Evolutionary conservation across 176 grass and related monocot species (phyloP).

Genomic region (Oryza meridionalis): DNA sequence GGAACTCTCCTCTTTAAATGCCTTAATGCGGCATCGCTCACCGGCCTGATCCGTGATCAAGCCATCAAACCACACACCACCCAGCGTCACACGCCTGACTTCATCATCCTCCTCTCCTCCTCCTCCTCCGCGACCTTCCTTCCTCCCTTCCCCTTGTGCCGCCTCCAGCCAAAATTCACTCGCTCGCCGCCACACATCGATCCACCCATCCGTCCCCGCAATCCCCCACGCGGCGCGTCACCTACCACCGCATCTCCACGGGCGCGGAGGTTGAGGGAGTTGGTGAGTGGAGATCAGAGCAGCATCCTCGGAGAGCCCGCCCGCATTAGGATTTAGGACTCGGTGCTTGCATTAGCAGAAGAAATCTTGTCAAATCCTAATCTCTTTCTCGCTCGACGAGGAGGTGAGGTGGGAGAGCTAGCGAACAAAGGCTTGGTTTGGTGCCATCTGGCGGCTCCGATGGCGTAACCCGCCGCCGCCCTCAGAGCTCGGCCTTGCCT

Average conservation of each 20-base stretch:
- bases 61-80: not conserved
- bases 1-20: constrained; percentile 42
- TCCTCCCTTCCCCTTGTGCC: not conserved
- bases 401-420: constrained; percentile 18
- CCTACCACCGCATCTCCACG: constrained; percentile 31
- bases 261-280: constrained; percentile 27
- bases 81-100: too few relatives aligned
- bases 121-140: not conserved
- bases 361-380: constrained; percentile 19
- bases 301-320: not conserved
- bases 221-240: constrained; percentile 15
- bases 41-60: not conserved
- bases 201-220: not conserved
- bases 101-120: not conserved
- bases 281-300: constrained; percentile 37
- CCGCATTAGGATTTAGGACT: not conserved
- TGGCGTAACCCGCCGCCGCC: constrained; percentile 55
- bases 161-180: not conserved
- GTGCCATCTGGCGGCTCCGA: constrained; percentile 30
- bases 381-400: constrained; percentile 18
- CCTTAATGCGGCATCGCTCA: not conserved
- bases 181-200: constrained; percentile 1
- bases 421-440: constrained; percentile 39
- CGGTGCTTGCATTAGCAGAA: not conserved
- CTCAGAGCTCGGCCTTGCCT: not conserved